phyloP scores from a whole-genome alignment of 2,329 filamentous ascomycete species.

The Cladophialophora carrionii region DNA sequence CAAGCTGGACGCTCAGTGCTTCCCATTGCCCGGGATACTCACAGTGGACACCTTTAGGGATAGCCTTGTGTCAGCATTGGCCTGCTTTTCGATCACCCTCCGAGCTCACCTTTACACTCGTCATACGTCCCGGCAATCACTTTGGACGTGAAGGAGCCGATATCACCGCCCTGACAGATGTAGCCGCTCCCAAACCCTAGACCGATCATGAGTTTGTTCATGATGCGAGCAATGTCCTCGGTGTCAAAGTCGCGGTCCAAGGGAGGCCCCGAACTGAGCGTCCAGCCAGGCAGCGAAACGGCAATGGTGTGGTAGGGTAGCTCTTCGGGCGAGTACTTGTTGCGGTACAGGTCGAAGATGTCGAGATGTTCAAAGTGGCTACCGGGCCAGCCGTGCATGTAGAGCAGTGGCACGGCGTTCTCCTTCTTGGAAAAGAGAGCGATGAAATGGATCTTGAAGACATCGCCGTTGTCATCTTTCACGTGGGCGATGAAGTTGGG shows the following conservation, averaged over 20 bases:
- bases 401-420: slow-evolving; percentile 57
- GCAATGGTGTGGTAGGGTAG: slow-evolving; percentile 63
- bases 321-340: slow-evolving; percentile 53
- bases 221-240: slow-evolving; percentile 48
- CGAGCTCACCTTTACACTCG: slow-evolving; percentile 49
- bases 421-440: slow-evolving; percentile 58
- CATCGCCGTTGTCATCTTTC: slow-evolving; percentile 43
- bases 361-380: slow-evolving; percentile 60
- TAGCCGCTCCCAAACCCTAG: slow-evolving; percentile 60
- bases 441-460: slow-evolving; percentile 56
- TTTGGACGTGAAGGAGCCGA: slow-evolving; percentile 54
- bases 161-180: slow-evolving; percentile 61
- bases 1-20: no score
- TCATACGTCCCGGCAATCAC: slow-evolving; percentile 49
- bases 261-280: slow-evolving; percentile 55
- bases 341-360: slow-evolving; percentile 52
- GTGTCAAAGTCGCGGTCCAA: slow-evolving; percentile 48
- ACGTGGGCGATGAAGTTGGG: slow-evolving; percentile 55
- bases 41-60: slow-evolving; percentile 19
- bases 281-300: slow-evolving; percentile 60
- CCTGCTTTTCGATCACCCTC: not conserved
- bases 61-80: not conserved
- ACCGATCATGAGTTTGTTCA: slow-evolving; percentile 57
- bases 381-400: slow-evolving; percentile 50
- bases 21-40: slow-evolving; percentile 1